Evolutionary conservation across 2,329 filamentous ascomycete species (phyloP).

Genomic region (Microsporum ferrugineum): DNA sequence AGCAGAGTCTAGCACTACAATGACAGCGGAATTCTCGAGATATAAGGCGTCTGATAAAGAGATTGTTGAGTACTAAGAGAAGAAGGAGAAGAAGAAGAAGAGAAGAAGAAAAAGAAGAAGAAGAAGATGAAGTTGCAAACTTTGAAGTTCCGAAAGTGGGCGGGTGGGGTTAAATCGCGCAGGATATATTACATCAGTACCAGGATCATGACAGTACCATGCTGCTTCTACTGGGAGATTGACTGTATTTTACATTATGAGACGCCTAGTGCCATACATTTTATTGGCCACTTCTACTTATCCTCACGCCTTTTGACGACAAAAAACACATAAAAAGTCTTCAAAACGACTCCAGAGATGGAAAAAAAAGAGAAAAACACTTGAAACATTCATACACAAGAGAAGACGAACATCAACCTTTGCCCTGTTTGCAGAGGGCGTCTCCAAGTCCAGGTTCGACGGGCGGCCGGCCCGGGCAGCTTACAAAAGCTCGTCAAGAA

Average conservation of each 20-base stretch:
- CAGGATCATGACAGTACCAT: not conserved
- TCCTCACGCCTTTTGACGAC: not conserved
- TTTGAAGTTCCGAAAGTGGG: not conserved
- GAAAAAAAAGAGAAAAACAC: not conserved
- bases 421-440: not conserved
- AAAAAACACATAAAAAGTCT: not conserved
- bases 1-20: slow-evolving; percentile 12
- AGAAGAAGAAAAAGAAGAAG: slow-evolving; percentile 11
- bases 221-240: not conserved
- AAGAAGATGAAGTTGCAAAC: not conserved
- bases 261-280: not conserved
- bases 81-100: slow-evolving; percentile 10
- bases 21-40: slow-evolving; percentile 16
- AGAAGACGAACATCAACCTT: not conserved
- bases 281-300: not conserved
- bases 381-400: not conserved
- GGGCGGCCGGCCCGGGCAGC: not conserved
- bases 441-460: not conserved
- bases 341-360: not conserved
- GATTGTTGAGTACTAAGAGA: slow-evolving; percentile 7
- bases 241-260: not conserved
- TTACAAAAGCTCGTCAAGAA: not conserved
- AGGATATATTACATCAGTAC: not conserved
- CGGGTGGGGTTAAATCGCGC: slow-evolving; percentile 2
- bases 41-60: slow-evolving; percentile 8